phyloP scores from a whole-genome alignment of 2,329 filamentous ascomycete species.

The Didymella segeticola region DNA sequence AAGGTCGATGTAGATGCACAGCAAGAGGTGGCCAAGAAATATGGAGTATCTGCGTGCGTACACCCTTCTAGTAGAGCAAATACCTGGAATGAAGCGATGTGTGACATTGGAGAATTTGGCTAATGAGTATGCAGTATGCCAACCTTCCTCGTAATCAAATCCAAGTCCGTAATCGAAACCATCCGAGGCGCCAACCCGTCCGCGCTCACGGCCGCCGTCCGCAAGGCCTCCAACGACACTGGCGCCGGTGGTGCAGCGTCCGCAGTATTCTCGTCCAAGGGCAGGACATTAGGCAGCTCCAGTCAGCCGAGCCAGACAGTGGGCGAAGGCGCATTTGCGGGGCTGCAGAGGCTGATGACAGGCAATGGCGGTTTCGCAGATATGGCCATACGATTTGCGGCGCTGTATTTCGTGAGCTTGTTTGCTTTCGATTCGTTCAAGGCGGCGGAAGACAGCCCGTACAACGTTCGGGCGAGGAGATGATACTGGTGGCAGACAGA shows the following conservation, averaged over 20 bases:
- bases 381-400: slow-evolving; percentile 53
- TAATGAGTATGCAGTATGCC: slow-evolving; percentile 49
- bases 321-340: slow-evolving; percentile 33
- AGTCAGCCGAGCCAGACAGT: slow-evolving; percentile 34
- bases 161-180: slow-evolving; percentile 53
- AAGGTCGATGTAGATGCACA: slow-evolving; percentile 64
- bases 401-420: slow-evolving; percentile 54
- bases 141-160: slow-evolving; percentile 58
- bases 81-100: background rate
- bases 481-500: too few relatives aligned
- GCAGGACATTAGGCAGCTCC: slow-evolving; percentile 51
- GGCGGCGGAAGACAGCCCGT: slow-evolving; percentile 54
- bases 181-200: slow-evolving; percentile 58
- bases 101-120: background rate
- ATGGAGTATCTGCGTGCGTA: slow-evolving; percentile 57
- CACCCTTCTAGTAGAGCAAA: background rate
- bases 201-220: slow-evolving; percentile 55
- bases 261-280: slow-evolving; percentile 51
- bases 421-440: slow-evolving; percentile 54
- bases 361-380: slow-evolving; percentile 49
- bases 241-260: slow-evolving; percentile 44
- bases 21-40: slow-evolving; percentile 57
- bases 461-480: slow-evolving; percentile 46
- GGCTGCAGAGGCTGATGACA: slow-evolving; percentile 33
- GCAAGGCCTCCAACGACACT: slow-evolving; percentile 52